Conservation (phyloP, 768 basidiomycete species). For the Tylopilus rubrobrunneus region DNA sequence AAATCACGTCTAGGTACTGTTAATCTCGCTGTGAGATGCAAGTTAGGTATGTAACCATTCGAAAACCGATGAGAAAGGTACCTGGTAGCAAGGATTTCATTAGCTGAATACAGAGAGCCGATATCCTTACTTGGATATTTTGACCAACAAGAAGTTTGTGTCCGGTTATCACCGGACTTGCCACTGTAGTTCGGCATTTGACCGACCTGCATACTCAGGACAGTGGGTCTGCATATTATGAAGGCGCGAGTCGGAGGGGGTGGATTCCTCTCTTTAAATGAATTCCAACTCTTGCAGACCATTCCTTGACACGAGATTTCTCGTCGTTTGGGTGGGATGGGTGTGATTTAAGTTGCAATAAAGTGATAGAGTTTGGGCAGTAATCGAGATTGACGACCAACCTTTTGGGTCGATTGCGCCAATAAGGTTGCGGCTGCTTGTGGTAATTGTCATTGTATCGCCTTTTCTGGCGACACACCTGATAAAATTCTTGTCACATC, state of each 20-base stretch:
- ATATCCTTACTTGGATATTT: no score
- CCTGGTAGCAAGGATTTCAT: no score
- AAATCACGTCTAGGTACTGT: no score
- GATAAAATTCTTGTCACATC: constrained; percentile 19
- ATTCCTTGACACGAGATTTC: neutral
- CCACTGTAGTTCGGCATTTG: constrained; percentile 9
- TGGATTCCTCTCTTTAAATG: neutral
- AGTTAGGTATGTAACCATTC: no score
- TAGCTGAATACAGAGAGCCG: neutral
- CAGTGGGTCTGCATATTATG: constrained; percentile 14
- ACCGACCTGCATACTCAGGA: constrained; percentile 19
- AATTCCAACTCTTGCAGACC: neutral
- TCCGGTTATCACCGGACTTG: constrained; percentile 25
- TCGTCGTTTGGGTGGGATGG: constrained; percentile 4
- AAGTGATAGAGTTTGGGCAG: constrained; percentile 47
- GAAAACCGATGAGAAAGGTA: no score
- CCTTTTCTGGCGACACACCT: constrained; percentile 26
- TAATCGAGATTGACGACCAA: constrained; percentile 43
- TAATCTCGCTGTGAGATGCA: no score
- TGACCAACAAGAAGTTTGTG: no score
- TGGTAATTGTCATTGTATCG: constrained; percentile 25
- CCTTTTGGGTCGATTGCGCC: constrained; percentile 38
- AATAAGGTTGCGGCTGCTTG: constrained; percentile 32
- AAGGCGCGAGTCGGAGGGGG: constrained; percentile 1
- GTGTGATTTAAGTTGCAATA: constrained; percentile 46